Evolutionary conservation across 2,329 filamentous ascomycete genomes (phyloP), one percentile per base, ranked within the genome.

Genomic region (Aspergillus floridensis): DNA sequence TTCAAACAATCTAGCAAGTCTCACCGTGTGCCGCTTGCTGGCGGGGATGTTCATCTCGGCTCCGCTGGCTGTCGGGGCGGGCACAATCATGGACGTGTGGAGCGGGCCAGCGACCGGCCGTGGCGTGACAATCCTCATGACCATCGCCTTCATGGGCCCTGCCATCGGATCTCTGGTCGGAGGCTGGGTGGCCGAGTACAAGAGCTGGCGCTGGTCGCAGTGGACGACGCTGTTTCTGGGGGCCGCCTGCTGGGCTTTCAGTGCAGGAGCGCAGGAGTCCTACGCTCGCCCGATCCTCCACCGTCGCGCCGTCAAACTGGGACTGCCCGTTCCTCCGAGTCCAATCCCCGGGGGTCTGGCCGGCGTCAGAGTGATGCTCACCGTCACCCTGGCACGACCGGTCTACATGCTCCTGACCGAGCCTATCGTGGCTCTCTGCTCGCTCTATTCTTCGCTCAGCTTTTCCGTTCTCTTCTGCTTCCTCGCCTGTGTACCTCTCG

Each of bases 391-490:
- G 62, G 76, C 81, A 24, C 59, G 51, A 78, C 87, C 31, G 74
- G 12, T 89, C 70, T 81, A 84, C 55, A 81, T 90, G 61, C 81
- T 91, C 19, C 84, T 89, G 63, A 80, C 44, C 32, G 60, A 63
- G 41, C 55, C 60, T 3, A 58, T 56, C 26, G 58, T 60, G 7
- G 32, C 22, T 12, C 26, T 63, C 5, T 58, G 38, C 46, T 58
- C 58, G 0, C 52, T 63, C 4, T 63, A 63, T 22, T 29, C 55
- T 1, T 53, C 81, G 38, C 90, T 91, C 74, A 86, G 89, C 74
- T 92, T 92, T 69, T 88, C 82, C 7, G 80, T 93, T 1, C 84
- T 96, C 1, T 96, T 95, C 70, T 86, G 93, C 49, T 93, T 93
- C 79, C 80, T 96, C 54, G 92, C 91, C 0, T 89, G 91, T 1